A percentile compares a stretch with the other conserved stretches of the same genome.
phyloP scores from a whole-genome alignment of 2,329 filamentous ascomycete species.

The Aureobasidium mangrovei region DNA sequence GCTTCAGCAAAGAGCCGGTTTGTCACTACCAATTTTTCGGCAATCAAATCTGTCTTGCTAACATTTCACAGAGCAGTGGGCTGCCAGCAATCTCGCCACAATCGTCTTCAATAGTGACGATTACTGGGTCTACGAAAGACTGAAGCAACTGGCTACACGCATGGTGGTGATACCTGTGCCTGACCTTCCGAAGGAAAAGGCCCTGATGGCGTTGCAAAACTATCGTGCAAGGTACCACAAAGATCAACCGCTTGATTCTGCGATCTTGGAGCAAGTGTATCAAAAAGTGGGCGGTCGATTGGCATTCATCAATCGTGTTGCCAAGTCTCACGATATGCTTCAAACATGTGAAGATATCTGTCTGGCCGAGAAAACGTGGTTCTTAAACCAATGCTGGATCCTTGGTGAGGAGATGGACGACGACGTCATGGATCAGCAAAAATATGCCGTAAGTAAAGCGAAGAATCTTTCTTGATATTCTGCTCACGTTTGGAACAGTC shows the following conservation, averaged over 20 bases:
- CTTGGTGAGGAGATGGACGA: conserved; percentile 76
- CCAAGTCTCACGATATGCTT: conserved; percentile 76
- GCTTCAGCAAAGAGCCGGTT: conserved; percentile 72
- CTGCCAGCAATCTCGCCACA: conserved; percentile 81
- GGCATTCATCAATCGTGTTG: conserved; percentile 80
- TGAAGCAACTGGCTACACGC: conserved; percentile 85
- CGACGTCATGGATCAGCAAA: conserved; percentile 97
- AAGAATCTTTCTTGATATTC: too few relatives aligned
- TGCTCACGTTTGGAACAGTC: conserved; percentile 43
- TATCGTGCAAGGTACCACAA: conserved; percentile 74
- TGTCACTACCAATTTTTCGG: neutral
- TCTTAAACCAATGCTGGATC: conserved; percentile 71
- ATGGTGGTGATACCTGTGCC: conserved; percentile 88
- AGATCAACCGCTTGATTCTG: conserved; percentile 44
- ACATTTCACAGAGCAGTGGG: conserved; percentile 68
- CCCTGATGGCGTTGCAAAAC: conserved; percentile 64
- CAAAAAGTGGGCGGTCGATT: conserved; percentile 78
- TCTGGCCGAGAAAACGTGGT: conserved; percentile 65
- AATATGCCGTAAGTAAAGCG: conserved; percentile 64
- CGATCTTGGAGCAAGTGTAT: conserved; percentile 68
- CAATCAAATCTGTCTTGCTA: neutral
- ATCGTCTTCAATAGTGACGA: conserved; percentile 94
- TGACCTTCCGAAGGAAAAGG: conserved; percentile 71
- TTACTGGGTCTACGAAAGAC: conserved; percentile 94
- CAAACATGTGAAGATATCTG: conserved; percentile 65